Conservation (phyloP, 2,329 filamentous ascomycete species). For the Cladophialophora bantiana region DNA sequence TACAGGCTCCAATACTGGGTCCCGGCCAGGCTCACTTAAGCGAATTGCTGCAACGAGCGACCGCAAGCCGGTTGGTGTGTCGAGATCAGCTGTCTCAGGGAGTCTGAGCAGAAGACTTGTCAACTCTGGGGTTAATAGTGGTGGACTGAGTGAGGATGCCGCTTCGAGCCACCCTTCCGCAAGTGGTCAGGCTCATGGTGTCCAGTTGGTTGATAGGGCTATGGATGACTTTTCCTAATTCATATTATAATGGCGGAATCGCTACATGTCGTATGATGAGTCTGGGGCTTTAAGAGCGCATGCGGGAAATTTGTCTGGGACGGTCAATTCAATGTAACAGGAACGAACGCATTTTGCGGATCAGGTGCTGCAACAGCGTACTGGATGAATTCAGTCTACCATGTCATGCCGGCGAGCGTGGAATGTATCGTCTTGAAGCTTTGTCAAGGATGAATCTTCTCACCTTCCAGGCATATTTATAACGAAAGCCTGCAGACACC, state of each 20-base stretch:
- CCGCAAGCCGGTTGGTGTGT: constrained; percentile 40
- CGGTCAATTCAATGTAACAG: background rate
- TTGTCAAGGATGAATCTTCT: background rate
- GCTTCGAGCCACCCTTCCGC: constrained; percentile 5
- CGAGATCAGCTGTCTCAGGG: constrained; percentile 44
- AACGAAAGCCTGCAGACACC: too few relatives aligned
- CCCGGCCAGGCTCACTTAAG: constrained; percentile 69
- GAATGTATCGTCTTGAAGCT: background rate
- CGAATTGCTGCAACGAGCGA: constrained; percentile 55
- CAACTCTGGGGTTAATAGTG: background rate
- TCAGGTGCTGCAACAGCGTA: background rate
- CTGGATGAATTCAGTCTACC: background rate
- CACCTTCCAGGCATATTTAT: background rate
- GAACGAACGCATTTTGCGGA: background rate
- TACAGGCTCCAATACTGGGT: constrained; percentile 41
- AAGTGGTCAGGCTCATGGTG: constrained; percentile 24
- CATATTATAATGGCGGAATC: background rate
- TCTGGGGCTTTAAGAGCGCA: background rate
- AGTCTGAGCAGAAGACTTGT: constrained; percentile 46
- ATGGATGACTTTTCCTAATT: constrained; percentile 69
- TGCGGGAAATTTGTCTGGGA: background rate
- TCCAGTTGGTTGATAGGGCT: constrained; percentile 76
- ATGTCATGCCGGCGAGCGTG: background rate
- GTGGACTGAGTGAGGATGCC: constrained; percentile 2
- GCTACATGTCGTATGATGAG: background rate